Percentiles rank a stretch among this genome's conserved stretches.
phyloP scores from a whole-genome alignment of 2,329 filamentous ascomycete species.

The Monilinia polystroma region DNA sequence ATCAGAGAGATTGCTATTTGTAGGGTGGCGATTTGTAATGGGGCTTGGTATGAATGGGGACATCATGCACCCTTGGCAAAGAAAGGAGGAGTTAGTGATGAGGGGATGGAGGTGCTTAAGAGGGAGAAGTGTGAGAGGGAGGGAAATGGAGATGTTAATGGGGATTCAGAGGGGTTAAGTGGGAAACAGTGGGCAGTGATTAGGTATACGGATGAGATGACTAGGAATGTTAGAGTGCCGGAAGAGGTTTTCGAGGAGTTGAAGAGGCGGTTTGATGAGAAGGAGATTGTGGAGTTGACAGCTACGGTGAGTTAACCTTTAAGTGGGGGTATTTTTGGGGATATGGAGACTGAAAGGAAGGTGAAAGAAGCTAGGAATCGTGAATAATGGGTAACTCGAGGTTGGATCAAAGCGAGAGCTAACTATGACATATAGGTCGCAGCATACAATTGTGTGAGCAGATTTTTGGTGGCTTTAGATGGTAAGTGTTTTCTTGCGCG shows the following conservation, averaged over 20 bases:
- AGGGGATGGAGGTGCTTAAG: constrained; percentile 34
- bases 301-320: constrained; percentile 50
- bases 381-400: constrained; percentile 10
- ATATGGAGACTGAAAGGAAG: neutral
- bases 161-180: constrained; percentile 45
- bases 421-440: constrained; percentile 49
- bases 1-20: constrained; percentile 78
- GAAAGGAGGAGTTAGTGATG: constrained; percentile 36
- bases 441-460: constrained; percentile 81
- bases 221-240: constrained; percentile 65
- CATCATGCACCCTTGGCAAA: constrained; percentile 66
- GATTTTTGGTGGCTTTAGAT: constrained; percentile 79
- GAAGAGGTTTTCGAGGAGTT: constrained; percentile 67
- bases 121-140: constrained; percentile 18
- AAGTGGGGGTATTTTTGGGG: neutral
- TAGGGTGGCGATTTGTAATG: constrained; percentile 75
- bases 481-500: constrained; percentile 48
- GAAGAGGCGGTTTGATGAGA: constrained; percentile 61
- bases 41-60: constrained; percentile 82
- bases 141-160: constrained; percentile 38
- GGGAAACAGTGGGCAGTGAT: constrained; percentile 67
- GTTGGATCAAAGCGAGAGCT: neutral
- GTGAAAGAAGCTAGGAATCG: neutral
- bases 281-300: constrained; percentile 78
- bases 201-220: constrained; percentile 81